Evolutionary conservation across 805 yeast genomes (phyloP).

Genomic region (Limtongia smithiae): DNA sequence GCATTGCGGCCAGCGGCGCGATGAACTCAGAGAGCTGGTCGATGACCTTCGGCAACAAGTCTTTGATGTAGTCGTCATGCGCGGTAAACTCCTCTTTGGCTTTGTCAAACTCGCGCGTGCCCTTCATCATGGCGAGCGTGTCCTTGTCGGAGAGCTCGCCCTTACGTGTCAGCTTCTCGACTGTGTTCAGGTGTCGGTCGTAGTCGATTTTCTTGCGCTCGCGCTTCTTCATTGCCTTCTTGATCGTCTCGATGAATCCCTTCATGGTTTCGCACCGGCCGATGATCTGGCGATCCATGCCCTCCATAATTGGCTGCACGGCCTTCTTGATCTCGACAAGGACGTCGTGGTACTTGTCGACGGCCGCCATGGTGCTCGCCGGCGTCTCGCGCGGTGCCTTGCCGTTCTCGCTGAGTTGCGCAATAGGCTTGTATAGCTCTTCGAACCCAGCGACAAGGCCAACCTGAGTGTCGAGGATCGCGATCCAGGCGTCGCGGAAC

Average conservation of each 20-base stretch:
- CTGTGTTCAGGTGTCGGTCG: slow-evolving; percentile 36
- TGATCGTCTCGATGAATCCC: slow-evolving; percentile 34
- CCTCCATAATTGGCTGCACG: slow-evolving; percentile 30
- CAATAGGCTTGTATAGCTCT: slow-evolving; percentile 33
- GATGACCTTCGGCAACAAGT: slow-evolving; percentile 33
- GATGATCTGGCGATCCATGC: slow-evolving; percentile 30
- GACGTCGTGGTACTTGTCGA: slow-evolving; percentile 31
- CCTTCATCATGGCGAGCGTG: slow-evolving; percentile 30
- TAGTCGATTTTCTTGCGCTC: slow-evolving; percentile 41
- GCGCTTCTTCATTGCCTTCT: slow-evolving; percentile 37
- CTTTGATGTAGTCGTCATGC: slow-evolving; percentile 35
- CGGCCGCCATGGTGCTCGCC: slow-evolving; percentile 30
- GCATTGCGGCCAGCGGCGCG: slow-evolving; percentile 33
- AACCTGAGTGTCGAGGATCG: slow-evolving; percentile 26
- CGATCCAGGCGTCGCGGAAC: slow-evolving; percentile 32
- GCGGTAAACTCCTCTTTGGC: slow-evolving; percentile 34
- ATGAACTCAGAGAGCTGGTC: slow-evolving; percentile 35
- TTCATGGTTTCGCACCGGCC: slow-evolving; percentile 29
- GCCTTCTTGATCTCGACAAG: slow-evolving; percentile 29
- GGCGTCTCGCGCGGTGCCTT: slow-evolving; percentile 36
- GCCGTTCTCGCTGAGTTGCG: slow-evolving; percentile 33
- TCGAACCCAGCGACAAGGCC: slow-evolving; percentile 24
- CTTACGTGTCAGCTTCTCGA: slow-evolving; percentile 35
- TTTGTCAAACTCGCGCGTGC: slow-evolving; percentile 34
- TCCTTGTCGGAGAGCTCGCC: slow-evolving; percentile 34